Evolutionary conservation across 805 yeast genomes (phyloP), one percentile per base, ranked within the genome.

Genomic region (Candida taoyuanica): DNA sequence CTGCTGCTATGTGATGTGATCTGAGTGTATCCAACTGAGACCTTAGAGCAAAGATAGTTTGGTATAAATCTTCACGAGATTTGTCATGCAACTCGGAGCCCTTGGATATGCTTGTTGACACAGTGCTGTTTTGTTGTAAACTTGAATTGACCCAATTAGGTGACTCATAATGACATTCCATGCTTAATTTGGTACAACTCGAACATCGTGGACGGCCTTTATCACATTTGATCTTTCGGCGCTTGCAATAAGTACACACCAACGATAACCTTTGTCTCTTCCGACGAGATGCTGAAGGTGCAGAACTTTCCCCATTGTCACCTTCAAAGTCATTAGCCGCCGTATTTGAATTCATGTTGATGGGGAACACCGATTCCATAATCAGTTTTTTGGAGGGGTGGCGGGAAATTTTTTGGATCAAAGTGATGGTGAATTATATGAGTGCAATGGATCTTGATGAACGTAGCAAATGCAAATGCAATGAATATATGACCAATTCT

Each of bases 221-320:
- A 25, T 44, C 46, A 37, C 53, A 49, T 24, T 41, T 44, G 30
- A 44, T 57, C 44, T 62, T 63, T 26, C 64, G 44, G 29, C 53
- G 44, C 33, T 59, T 61, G 45, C 68, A 64, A 17, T 53, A 48
- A 3, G 40, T 40, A 39, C 67, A 63, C 9, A 56, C 70, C 5
- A 67, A 47, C 0, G 56, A 51, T 5, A 59, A 43, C 23, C 71
- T 46, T 21, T 64, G 64, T 26, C 64, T 40, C 35, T 43, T 44
- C 13, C 33, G 27, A 13, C 21, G 15, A 3, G 17, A 17, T 3
- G 19, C 24, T n/a, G n/a, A n/a, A n/a, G n/a, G n/a, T n/a, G n/a
- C n/a, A n/a, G n/a, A n/a, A n/a, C n/a, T n/a, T n/a, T n/a, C n/a
- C n/a, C n/a, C n/a, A n/a, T n/a, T n/a, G n/a, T n/a, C n/a, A n/a